Evolutionary conservation across 305 asterid species (phyloP).

Genomic region (Fraxinus floribunda): DNA sequence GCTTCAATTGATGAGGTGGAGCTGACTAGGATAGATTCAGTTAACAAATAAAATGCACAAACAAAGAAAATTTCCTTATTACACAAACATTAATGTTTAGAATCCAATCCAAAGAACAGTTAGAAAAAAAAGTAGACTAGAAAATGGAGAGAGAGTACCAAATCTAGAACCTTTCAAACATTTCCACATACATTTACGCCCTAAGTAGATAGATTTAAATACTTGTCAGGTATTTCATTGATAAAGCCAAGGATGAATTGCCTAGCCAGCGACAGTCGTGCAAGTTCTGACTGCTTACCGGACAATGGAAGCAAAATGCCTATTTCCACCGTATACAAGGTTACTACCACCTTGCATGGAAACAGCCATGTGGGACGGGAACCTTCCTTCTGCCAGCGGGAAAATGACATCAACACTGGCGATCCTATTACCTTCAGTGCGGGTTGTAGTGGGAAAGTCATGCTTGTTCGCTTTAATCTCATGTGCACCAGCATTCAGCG

Average conservation of each 20-base stretch:
- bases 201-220: not conserved
- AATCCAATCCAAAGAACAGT: not conserved
- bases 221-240: not conserved
- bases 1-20: too few relatives aligned
- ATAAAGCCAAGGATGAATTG: conserved; percentile 95
- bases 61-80: not conserved
- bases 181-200: not conserved
- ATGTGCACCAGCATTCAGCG: conserved; percentile 19
- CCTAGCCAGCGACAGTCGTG: conserved; percentile 33
- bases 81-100: not conserved
- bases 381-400: conserved; percentile 43
- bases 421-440: conserved; percentile 22
- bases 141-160: not conserved
- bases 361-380: conserved; percentile 37
- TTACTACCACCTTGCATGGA: conserved; percentile 44
- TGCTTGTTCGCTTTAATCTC: conserved; percentile 24
- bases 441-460: conserved; percentile 23
- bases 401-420: conserved; percentile 22
- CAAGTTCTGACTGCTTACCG: conserved; percentile 45
- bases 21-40: too few relatives aligned
- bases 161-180: not conserved
- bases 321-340: conserved; percentile 40
- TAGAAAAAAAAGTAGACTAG: not conserved
- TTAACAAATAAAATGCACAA: not conserved
- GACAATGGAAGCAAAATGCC: conserved; percentile 56